Base-by-base conservation (phyloP, 495 filamentous ascomycete genomes). In the Aspergillus diversus region DNA sequence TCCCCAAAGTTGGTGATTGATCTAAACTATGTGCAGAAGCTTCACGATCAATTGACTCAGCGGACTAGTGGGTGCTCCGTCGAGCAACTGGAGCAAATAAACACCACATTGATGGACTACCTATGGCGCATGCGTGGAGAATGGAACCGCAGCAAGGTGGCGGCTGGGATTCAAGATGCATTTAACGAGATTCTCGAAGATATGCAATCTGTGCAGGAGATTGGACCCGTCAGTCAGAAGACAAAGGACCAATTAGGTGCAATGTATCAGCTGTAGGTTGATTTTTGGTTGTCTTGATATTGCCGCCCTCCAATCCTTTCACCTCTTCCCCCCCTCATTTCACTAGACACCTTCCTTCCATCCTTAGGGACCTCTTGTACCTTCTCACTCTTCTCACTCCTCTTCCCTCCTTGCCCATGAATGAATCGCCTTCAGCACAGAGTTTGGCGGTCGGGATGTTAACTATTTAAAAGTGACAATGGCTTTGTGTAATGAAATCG, bases 81-180 rank as follows among this genome's bases (percentile, higher is more conserved):
- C 43, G 95, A 98, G 76, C 96, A 99, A 72, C 81, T 99, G 33
- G 94, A 98, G 77, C 93, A 97, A 73, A 86, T 96, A 71, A 91
- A 92, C 71, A 87, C 93, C n/a, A 87, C 86, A 59, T 76, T 97
- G 68, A 97, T 97, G 94, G 89, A 93, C 62, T 84, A 86, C 47
- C 80, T 98, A 13, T 99, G 95, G 95, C 84, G 81, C 60, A 82
- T 79, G 59, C 84, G 91, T 46, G 82, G 84, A 57, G 88, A 96
- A 67, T 93, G 89, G 84, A 91, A 98, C 74, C 85, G 95, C 16
- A 89, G 84, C 68, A 76, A 75, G 56, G 92, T 98, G 11, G 81
- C 89, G 27, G 71, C 71, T 33, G 75, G 78, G 34, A 80, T 96
- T 34, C 77, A 77, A 12, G 78, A 83, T 7, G 84, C 88, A 27